Percentiles rank a stretch among this genome's conserved stretches.
Evolutionary conservation across 352 stramenopile genomes (phyloP).

Genomic region (Phytopythium litorale): DNA sequence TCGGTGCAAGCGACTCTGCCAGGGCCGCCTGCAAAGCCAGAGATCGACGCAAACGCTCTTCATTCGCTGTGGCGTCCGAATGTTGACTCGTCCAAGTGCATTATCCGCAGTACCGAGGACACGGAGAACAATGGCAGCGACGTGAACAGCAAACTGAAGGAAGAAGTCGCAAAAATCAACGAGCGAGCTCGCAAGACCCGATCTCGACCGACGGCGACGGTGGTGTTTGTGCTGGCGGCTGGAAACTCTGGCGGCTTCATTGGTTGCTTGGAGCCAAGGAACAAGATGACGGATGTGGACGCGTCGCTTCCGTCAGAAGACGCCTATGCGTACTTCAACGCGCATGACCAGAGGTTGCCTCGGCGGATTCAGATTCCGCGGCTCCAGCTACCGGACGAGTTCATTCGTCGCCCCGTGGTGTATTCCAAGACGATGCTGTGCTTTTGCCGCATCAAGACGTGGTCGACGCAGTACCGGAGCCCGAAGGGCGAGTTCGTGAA

Average conservation of each 20-base stretch:
- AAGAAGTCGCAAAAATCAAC: constrained; percentile 21
- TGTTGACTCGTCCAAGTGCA: constrained; percentile 29
- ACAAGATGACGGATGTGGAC: constrained; percentile 27
- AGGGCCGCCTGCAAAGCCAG: constrained; percentile 15
- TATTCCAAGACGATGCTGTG: constrained; percentile 74
- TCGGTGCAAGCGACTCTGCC: constrained; percentile 5
- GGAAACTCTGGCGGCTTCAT: constrained; percentile 61
- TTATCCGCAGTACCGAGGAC: constrained; percentile 14
- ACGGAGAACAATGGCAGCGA: constrained; percentile 11
- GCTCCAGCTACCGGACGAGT: constrained; percentile 66
- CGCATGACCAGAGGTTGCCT: constrained; percentile 59
- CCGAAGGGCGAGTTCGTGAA: constrained; percentile 77
- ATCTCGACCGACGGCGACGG: constrained; percentile 53
- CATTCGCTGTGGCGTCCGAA: constrained; percentile 46
- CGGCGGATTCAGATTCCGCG: constrained; percentile 67
- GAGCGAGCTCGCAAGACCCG: constrained; percentile 23
- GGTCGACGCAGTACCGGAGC: constrained; percentile 49
- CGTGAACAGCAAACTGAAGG: constrained; percentile 22
- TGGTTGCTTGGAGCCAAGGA: constrained; percentile 55
- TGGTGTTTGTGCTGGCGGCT: constrained; percentile 64
- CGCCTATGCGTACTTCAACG: constrained; percentile 70
- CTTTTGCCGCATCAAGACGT: constrained; percentile 66
- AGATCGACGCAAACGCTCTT: constrained; percentile 31
- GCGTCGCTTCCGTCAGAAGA: constrained; percentile 38
- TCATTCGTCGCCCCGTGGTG: constrained; percentile 43